A percentile compares a stretch with the other conserved stretches of the same genome.
Conservation (phyloP, 2,329 filamentous ascomycete species). For the Fusarium avenaceum region DNA sequence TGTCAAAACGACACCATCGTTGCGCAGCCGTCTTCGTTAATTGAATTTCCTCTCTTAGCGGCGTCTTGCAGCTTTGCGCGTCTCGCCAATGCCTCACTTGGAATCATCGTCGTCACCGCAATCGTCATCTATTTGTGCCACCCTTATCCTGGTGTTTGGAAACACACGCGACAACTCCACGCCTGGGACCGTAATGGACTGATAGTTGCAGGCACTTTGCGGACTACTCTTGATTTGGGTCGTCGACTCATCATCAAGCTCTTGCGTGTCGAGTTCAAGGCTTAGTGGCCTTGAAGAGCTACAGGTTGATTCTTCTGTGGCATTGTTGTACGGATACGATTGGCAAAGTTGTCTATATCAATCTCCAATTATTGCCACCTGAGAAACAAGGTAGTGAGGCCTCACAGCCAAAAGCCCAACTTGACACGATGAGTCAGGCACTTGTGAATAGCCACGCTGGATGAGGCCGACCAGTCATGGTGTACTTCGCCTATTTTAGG, state of each 20-base stretch:
- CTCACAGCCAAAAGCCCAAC: conserved; percentile 25
- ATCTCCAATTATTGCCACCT: conserved; percentile 15
- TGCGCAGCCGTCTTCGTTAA: neutral
- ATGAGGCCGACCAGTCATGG: conserved; percentile 28
- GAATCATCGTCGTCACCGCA: conserved; percentile 36
- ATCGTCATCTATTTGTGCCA: conserved; percentile 44
- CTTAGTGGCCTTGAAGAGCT: conserved; percentile 7
- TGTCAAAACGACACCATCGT: neutral
- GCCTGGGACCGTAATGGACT: conserved; percentile 2
- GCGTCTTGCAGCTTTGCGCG: conserved; percentile 8
- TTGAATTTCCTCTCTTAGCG: conserved; percentile 6
- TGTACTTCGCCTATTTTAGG: conserved; percentile 12
- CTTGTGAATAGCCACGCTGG: conserved; percentile 8
- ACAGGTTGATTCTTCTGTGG: neutral
- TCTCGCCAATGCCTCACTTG: conserved; percentile 31
- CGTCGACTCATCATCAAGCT: neutral
- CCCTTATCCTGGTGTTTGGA: conserved; percentile 28
- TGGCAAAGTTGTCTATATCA: conserved; percentile 34
- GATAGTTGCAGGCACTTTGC: conserved; percentile 8
- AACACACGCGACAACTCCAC: conserved; percentile 25
- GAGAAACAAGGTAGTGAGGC: conserved; percentile 27
- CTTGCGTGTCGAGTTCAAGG: neutral
- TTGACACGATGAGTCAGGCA: conserved; percentile 38
- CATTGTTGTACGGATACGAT: neutral
- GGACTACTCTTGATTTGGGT: conserved; percentile 7